Conservation (phyloP, 2,329 filamentous ascomycete species). For the Gaeumannomyces sp. region DNA sequence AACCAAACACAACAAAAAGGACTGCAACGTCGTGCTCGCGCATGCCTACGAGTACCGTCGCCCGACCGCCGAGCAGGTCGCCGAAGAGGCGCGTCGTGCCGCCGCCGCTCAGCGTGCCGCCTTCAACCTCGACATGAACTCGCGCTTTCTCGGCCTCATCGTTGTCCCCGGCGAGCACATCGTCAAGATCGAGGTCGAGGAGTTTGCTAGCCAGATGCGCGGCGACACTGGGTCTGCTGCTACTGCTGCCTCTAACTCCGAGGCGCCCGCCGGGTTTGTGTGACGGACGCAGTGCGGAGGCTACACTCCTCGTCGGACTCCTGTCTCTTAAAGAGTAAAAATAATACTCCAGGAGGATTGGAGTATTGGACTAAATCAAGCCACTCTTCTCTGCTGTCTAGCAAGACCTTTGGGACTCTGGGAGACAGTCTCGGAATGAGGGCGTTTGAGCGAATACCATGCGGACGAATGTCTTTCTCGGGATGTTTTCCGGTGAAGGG, state of each 20-base stretch:
- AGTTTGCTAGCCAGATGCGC: slow-evolving; percentile 55
- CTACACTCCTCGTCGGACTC: no score
- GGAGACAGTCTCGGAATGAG: background rate
- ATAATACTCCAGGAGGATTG: no score
- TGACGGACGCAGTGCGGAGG: background rate
- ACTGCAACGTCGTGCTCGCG: slow-evolving; percentile 80
- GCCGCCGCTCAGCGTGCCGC: slow-evolving; percentile 28
- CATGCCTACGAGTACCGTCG: slow-evolving; percentile 85
- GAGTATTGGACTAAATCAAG: no score
- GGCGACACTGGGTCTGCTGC: background rate
- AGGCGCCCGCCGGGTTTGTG: background rate
- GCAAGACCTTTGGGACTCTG: no score
- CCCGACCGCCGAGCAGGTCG: slow-evolving; percentile 48
- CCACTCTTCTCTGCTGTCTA: no score
- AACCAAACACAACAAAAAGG: slow-evolving; percentile 40
- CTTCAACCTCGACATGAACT: slow-evolving; percentile 66
- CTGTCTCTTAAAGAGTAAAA: no score
- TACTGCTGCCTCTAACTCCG: background rate
- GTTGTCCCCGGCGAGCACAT: slow-evolving; percentile 86
- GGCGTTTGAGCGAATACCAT: background rate
- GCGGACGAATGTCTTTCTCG: background rate
- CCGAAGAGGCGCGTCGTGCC: slow-evolving; percentile 30
- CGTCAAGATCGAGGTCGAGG: slow-evolving; percentile 80
- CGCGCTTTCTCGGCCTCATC: slow-evolving; percentile 80
- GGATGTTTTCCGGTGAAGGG: background rate